These are phyloP conservation scores for Pleurotus djamor DNA, from an alignment of 768 basidiomycete species.

Conservation along the genomic window DNA sequence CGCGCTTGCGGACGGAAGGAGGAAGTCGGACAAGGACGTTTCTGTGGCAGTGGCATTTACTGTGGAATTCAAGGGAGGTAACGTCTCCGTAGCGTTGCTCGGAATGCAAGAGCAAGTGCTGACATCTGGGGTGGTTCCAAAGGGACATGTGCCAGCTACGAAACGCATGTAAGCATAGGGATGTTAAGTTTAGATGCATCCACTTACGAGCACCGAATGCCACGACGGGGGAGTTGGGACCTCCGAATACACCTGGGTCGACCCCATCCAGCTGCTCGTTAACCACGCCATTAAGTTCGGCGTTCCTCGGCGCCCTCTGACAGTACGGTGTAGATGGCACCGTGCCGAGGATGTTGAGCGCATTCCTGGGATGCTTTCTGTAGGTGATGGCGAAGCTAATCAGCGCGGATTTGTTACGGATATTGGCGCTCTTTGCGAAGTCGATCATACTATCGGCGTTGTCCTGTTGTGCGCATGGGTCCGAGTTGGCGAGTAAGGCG, in stretches of 20 bases:
- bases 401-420: slow-evolving; percentile 34
- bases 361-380: slow-evolving; percentile 39
- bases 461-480: slow-evolving; percentile 47
- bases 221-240: slow-evolving; percentile 36
- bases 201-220: slow-evolving; percentile 43
- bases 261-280: slow-evolving; percentile 42
- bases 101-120: slow-evolving; percentile 34
- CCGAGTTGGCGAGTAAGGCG: slow-evolving; percentile 41
- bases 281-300: slow-evolving; percentile 36
- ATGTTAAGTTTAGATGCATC: neutral
- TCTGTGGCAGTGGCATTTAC: slow-evolving; percentile 9
- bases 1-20: neutral
- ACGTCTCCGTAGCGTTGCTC: slow-evolving; percentile 4
- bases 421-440: slow-evolving; percentile 42
- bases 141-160: slow-evolving; percentile 44
- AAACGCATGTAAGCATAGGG: neutral
- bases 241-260: slow-evolving; percentile 40
- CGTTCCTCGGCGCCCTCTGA: slow-evolving; percentile 32
- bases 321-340: slow-evolving; percentile 48
- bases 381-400: slow-evolving; percentile 41
- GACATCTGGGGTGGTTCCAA: slow-evolving; percentile 37
- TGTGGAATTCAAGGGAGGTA: slow-evolving; percentile 11
- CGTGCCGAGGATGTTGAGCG: slow-evolving; percentile 38
- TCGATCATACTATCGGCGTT: slow-evolving; percentile 49
- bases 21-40: neutral